These are phyloP conservation scores for Aspergillus vadensis DNA, from an alignment of 2,329 filamentous ascomycete genomes.

Conservation along the genomic window DNA sequence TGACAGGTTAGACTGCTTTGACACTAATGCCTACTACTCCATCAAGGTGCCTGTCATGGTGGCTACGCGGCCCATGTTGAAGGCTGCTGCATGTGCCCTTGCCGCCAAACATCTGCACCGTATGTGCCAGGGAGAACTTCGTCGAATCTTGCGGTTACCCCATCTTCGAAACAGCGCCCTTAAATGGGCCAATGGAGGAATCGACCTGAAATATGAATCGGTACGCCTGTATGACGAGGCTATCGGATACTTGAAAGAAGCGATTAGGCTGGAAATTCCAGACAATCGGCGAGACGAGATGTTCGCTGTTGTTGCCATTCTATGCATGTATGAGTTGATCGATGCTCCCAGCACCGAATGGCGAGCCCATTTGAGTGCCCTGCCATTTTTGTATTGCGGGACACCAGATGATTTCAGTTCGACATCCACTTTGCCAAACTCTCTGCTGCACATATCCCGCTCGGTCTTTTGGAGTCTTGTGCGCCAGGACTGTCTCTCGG, in stretches of 20 bases:
- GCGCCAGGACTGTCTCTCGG: slow-evolving; percentile 22
- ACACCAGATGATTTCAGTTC: not conserved
- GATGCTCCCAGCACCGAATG: slow-evolving; percentile 21
- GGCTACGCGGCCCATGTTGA: slow-evolving; percentile 26
- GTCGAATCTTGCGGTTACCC: slow-evolving; percentile 2
- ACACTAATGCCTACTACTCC: slow-evolving; percentile 32
- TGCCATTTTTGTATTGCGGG: slow-evolving; percentile 11
- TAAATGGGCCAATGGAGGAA: slow-evolving; percentile 10
- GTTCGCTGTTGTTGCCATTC: slow-evolving; percentile 21
- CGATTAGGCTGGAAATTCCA: slow-evolving; percentile 8
- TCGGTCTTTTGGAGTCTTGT: slow-evolving; percentile 24
- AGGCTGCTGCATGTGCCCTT: slow-evolving; percentile 31
- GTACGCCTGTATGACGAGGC: slow-evolving; percentile 23
- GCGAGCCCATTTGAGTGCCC: slow-evolving; percentile 19
- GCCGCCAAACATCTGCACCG: slow-evolving; percentile 30
- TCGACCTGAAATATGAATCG: slow-evolving; percentile 20
- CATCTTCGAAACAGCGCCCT: not conserved
- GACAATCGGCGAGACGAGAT: slow-evolving; percentile 20
- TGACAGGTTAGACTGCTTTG: slow-evolving; percentile 32
- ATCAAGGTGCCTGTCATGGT: slow-evolving; percentile 30
- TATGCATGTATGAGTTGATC: slow-evolving; percentile 20
- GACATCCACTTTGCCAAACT: not conserved
- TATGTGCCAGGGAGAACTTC: no score
- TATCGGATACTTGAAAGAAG: slow-evolving; percentile 16
- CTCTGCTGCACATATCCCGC: not conserved